Evolutionary conservation across 768 basidiomycete genomes (phyloP), one percentile per base, ranked within the genome.

Genomic region (Asterophora parasitica): DNA sequence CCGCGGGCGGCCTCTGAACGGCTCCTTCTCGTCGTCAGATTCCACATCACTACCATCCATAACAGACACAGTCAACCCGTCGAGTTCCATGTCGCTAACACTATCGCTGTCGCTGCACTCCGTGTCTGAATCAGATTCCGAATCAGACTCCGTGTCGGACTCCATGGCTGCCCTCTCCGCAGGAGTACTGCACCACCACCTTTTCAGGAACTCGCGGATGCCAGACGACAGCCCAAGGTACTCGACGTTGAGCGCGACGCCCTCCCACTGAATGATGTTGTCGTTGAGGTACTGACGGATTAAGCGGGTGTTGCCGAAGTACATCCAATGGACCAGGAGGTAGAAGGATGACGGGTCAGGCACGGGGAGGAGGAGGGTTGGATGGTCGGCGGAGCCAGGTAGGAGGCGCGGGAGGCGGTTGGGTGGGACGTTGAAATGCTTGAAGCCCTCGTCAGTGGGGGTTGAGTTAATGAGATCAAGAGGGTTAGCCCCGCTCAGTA

Each of bases 161-260:
- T 63, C 63, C 33, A 61, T 55, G 12, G 51, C 30, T 8, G 30
- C 30, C 30, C 30, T 31, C 30, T 31, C 30, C 12, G 30, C 30
- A 12, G 30, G 8, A 2, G 9, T 31, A 46, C 47, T 28, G 7
- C 19, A 33, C 46, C 86, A 90, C 85, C 87, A 93, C 48, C 71
- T 74, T 0, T 84, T 81, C 40, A 92, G 71, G 59, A 87, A 87
- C 12, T 82, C 65, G 62, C 89, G 92, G 64, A 93, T 81, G 36
- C 87, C 83, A 13, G 80, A 68, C 44, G 80, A 73, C 52, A 94
- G 75, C 15, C 82, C 85, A 41, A 95, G 82, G 60, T 90, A 94
- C 61, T 94, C 91, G 61, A 86, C 90, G 63, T 93, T 95, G 50
- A 85, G 81, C 15, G 88, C 88, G 51, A 94, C 72, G 23, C 88